These are phyloP conservation scores for Lentithecium fluviatile DNA, from an alignment of 495 filamentous ascomycete genomes.

Conservation along the genomic window DNA sequence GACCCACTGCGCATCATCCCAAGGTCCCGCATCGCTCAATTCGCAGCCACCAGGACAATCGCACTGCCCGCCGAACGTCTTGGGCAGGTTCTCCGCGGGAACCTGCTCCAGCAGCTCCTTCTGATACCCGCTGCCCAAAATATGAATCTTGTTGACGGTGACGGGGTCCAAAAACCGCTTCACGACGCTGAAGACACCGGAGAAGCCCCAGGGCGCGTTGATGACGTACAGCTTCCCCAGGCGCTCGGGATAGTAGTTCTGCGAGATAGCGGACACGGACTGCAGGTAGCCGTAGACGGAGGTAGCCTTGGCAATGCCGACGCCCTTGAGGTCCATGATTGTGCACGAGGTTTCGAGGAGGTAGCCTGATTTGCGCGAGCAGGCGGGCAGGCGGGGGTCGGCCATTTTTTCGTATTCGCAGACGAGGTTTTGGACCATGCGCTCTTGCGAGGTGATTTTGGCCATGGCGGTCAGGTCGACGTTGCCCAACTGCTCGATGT, in stretches of 20 bases:
- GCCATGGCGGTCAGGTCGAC: constrained; percentile 88
- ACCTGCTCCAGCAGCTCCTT: constrained; percentile 80
- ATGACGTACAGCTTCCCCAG: constrained; percentile 88
- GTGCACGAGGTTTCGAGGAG: constrained; percentile 96
- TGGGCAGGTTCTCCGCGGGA: constrained; percentile 86
- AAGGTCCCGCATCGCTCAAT: constrained; percentile 87
- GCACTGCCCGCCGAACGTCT: constrained; percentile 80
- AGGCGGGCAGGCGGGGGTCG: constrained; percentile 90
- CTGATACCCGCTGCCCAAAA: constrained; percentile 79
- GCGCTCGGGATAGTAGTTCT: constrained; percentile 98
- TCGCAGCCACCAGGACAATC: constrained; percentile 79
- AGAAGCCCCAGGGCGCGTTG: constrained; percentile 96
- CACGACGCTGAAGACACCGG: constrained; percentile 74
- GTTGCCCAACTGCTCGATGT: constrained; percentile 94
- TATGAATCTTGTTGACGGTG: constrained; percentile 92
- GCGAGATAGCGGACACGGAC: constrained; percentile 65
- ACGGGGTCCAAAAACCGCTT: constrained; percentile 94
- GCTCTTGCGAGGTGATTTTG: constrained; percentile 86
- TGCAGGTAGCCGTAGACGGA: constrained; percentile 74
- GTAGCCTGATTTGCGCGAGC: constrained; percentile 84
- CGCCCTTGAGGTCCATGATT: constrained; percentile 94
- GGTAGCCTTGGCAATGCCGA: constrained; percentile 73
- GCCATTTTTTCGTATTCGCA: constrained; percentile 94
- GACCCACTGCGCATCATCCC: constrained; percentile 79
- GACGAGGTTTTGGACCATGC: constrained; percentile 94